These are phyloP conservation scores for Chrysochromulina parva DNA, from an alignment of 78 protist species.

Conservation along the genomic window DNA sequence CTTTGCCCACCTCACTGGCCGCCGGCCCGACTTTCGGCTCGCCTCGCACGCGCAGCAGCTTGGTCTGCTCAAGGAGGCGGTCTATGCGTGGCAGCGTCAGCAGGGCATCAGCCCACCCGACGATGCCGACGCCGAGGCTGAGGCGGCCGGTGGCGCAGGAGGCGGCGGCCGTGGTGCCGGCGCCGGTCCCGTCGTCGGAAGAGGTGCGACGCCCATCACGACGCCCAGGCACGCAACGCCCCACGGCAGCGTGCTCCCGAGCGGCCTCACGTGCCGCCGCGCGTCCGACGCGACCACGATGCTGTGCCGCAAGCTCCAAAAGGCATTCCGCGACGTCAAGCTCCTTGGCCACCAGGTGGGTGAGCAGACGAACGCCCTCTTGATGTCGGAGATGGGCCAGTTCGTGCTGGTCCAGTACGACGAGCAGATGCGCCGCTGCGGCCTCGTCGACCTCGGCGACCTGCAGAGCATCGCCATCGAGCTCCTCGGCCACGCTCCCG, in stretches of 20 bases:
- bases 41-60: not conserved
- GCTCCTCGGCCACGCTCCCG: not conserved
- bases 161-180: not conserved
- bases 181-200: not conserved
- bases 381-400: not conserved
- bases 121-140: not conserved
- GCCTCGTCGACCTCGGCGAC: not conserved
- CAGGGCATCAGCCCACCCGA: not conserved
- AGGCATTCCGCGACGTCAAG: not conserved
- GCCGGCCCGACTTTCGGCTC: not conserved
- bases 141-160: not conserved
- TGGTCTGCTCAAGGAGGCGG: not conserved
- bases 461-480: not conserved
- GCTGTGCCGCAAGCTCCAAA: not conserved
- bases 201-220: no score
- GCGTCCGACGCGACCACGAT: not conserved
- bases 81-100: not conserved
- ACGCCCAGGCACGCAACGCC: no score
- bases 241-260: no score
- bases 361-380: not conserved
- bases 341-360: not conserved
- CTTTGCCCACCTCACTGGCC: not conserved
- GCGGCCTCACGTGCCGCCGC: no score
- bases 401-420: not conserved
- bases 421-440: not conserved